phyloP scores from a whole-genome alignment of 139 green algal species.

The Mychonastes homosphaera region DNA sequence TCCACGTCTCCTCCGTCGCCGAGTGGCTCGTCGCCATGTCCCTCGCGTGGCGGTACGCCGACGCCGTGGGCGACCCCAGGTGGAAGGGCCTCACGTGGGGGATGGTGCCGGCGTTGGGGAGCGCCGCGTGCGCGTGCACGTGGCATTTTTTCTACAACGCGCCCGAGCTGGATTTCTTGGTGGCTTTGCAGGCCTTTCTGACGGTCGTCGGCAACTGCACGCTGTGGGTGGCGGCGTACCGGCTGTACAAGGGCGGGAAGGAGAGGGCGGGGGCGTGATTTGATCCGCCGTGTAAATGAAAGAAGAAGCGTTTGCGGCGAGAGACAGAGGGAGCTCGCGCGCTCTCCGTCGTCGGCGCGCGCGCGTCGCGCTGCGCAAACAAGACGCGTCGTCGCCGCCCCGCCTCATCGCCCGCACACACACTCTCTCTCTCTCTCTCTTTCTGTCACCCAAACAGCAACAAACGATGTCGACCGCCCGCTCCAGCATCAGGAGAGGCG shows the following conservation, averaged over 20 bases:
- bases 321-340: too few relatives aligned
- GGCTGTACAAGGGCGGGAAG: conserved; percentile 48
- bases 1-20: conserved; percentile 64
- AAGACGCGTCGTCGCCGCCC: too few relatives aligned
- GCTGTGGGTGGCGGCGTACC: conserved; percentile 63
- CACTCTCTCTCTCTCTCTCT: too few relatives aligned
- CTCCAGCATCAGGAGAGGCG: too few relatives aligned
- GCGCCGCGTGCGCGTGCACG: conserved; percentile 75
- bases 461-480: too few relatives aligned
- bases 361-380: too few relatives aligned
- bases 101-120: conserved; percentile 77
- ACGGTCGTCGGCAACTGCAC: conserved; percentile 74
- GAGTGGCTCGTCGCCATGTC: conserved; percentile 80
- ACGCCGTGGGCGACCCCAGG: conserved; percentile 50
- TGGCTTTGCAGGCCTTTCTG: conserved; percentile 60
- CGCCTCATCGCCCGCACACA: too few relatives aligned
- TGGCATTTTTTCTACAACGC: conserved; percentile 37
- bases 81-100: conserved; percentile 87
- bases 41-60: conserved; percentile 79
- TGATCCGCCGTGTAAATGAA: too few relatives aligned
- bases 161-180: conserved; percentile 59
- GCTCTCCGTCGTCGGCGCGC: too few relatives aligned
- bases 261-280: too few relatives aligned
- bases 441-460: too few relatives aligned
- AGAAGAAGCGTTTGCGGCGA: too few relatives aligned